Percentiles rank a stretch among this genome's conserved stretches.
These are phyloP conservation scores for Gillenia trifoliata DNA, from an alignment of 306 rosid species.

Conservation along the genomic window DNA sequence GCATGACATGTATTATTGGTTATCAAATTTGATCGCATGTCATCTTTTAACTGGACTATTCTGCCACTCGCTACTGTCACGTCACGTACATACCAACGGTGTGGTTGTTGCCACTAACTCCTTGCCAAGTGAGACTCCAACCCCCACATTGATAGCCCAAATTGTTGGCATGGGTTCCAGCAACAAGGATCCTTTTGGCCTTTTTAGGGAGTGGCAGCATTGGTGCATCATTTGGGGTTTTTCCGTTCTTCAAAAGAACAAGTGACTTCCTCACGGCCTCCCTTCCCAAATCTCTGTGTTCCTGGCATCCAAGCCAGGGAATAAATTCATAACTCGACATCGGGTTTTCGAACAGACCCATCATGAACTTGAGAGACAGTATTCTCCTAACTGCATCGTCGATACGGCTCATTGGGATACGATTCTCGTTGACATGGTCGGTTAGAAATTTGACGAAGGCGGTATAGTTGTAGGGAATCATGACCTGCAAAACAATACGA, in stretches of 20 bases:
- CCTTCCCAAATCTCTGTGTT: neutral
- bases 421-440: neutral
- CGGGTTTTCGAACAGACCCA: neutral
- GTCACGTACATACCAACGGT: neutral
- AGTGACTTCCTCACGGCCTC: neutral
- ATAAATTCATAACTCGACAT: neutral
- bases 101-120: conserved; percentile 1
- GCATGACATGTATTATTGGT: no score
- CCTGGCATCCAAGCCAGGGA: neutral
- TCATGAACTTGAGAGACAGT: neutral
- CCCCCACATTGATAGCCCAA: neutral
- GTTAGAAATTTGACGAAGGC: neutral
- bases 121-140: neutral
- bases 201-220: neutral
- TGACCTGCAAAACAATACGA: neutral
- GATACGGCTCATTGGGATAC: neutral
- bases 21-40: no score
- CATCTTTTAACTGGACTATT: no score
- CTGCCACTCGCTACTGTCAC: no score
- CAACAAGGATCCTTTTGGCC: neutral
- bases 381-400: neutral
- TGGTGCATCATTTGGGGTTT: neutral
- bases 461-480: neutral
- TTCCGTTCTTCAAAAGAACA: neutral
- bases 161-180: neutral